phyloP scores from a whole-genome alignment of 371 early-diverging fungal species.

The Circinella umbellata region DNA sequence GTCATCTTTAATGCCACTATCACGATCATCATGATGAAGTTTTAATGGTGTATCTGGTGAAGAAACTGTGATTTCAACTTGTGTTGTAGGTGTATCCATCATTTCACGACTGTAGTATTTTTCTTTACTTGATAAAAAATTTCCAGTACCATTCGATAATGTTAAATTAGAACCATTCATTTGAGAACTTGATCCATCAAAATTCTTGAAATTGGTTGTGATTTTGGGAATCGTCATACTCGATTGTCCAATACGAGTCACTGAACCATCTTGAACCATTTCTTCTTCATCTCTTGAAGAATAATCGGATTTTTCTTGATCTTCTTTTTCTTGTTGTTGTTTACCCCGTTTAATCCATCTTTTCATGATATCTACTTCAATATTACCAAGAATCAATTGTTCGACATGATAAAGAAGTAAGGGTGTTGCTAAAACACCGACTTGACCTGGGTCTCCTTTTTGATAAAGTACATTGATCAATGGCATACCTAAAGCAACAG shows the following conservation, averaged over 20 bases:
- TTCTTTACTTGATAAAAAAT: background rate
- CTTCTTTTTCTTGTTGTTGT: background rate
- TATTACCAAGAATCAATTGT: slow-evolving; percentile 69
- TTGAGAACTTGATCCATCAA: background rate
- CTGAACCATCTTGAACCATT: slow-evolving; percentile 5
- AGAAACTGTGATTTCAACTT: slow-evolving; percentile 14
- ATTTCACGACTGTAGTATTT: background rate
- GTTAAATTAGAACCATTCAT: background rate
- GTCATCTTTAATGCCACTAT: background rate
- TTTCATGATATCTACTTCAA: slow-evolving; percentile 56
- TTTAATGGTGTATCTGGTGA: slow-evolving; percentile 14
- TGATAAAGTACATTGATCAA: slow-evolving; percentile 75
- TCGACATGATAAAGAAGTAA: slow-evolving; percentile 76
- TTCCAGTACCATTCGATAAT: background rate
- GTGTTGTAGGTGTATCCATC: slow-evolving; percentile 11
- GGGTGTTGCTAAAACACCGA: slow-evolving; percentile 71
- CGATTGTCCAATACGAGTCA: background rate
- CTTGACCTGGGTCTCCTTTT: slow-evolving; percentile 49
- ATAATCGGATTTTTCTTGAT: background rate
- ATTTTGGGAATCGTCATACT: background rate
- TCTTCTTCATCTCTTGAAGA: slow-evolving; percentile 17
- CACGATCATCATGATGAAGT: background rate
- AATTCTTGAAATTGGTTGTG: background rate
- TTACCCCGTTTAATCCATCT: slow-evolving; percentile 54
- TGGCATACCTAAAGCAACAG: slow-evolving; percentile 80